A percentile compares a stretch with the other conserved stretches of the same genome.
Conservation (phyloP, 1,284 basidiomycete genomes). For the Cryptococcus jaspeensis region DNA sequence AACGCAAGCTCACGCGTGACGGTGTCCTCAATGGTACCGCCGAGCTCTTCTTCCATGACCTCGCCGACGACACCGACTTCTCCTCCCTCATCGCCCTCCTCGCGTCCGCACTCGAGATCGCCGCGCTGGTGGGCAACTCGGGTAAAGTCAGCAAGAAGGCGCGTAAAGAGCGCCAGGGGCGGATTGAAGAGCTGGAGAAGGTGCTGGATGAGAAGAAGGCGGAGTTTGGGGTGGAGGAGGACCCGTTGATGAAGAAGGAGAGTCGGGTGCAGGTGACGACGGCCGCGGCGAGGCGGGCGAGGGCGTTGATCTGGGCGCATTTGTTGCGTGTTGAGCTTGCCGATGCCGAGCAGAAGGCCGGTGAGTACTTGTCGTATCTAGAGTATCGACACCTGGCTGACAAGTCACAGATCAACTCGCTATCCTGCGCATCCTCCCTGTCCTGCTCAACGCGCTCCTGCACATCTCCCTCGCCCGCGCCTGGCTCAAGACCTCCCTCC, state of each 20-base stretch:
- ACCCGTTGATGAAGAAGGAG: slow-evolving; percentile 31
- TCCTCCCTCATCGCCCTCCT: slow-evolving; percentile 73
- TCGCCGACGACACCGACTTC: slow-evolving; percentile 77
- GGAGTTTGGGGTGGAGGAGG: slow-evolving; percentile 40
- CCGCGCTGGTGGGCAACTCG: slow-evolving; percentile 32
- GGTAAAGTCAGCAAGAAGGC: slow-evolving; percentile 46
- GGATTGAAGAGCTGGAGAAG: slow-evolving; percentile 61
- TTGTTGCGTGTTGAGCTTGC: slow-evolving; percentile 70
- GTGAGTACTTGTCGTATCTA: slow-evolving; percentile 51
- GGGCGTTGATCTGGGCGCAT: slow-evolving; percentile 82
- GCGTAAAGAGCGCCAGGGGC: slow-evolving; percentile 52
- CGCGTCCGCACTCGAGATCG: slow-evolving; percentile 69
- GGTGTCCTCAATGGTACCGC: slow-evolving; percentile 82
- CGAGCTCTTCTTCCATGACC: slow-evolving; percentile 80
- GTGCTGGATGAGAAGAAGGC: slow-evolving; percentile 58
- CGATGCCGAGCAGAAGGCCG: slow-evolving; percentile 61
- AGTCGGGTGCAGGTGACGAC: slow-evolving; percentile 32
- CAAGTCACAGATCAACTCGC: slow-evolving; percentile 61
- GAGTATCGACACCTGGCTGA: background rate
- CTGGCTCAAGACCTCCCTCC: slow-evolving; percentile 82
- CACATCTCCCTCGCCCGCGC: slow-evolving; percentile 82
- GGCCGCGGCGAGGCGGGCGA: slow-evolving; percentile 56
- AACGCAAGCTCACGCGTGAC: slow-evolving; percentile 86
- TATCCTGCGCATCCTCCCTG: slow-evolving; percentile 67
- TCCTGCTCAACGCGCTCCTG: slow-evolving; percentile 76